A percentile compares a stretch with the other conserved stretches of the same genome.
Conservation (phyloP, 371 early-diverging fungal genomes). For the Saksenaea vasiformis region DNA sequence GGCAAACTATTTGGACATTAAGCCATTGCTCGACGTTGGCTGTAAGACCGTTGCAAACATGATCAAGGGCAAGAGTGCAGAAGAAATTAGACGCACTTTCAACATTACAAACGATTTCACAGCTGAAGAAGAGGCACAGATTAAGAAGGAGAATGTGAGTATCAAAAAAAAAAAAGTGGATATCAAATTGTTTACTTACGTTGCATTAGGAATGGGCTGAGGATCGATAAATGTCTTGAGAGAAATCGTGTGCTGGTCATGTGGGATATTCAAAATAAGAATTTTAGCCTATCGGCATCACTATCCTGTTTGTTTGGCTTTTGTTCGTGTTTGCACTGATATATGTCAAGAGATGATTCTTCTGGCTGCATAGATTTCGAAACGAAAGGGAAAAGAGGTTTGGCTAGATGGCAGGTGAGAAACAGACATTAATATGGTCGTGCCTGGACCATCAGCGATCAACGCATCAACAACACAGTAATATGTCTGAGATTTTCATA, state of each 20-base stretch:
- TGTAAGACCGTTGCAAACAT: slow-evolving; percentile 99
- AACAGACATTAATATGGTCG: no score
- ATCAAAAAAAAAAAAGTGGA: not conserved
- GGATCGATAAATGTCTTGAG: slow-evolving; percentile 1
- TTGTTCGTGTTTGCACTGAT: not conserved
- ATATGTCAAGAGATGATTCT: no score
- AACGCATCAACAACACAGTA: no score
- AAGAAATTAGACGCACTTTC: slow-evolving; percentile 93
- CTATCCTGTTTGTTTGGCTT: not conserved
- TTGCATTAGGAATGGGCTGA: slow-evolving; percentile 1
- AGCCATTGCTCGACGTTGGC: slow-evolving; percentile 90
- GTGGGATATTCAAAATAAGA: slow-evolving; percentile 1
- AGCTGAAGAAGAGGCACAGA: slow-evolving; percentile 93
- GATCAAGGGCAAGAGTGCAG: slow-evolving; percentile 94
- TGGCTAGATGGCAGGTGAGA: no score
- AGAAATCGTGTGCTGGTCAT: not conserved
- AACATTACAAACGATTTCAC: slow-evolving; percentile 96
- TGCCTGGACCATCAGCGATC: no score
- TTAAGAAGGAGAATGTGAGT: slow-evolving; percentile 77
- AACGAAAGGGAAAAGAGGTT: no score
- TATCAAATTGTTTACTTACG: not conserved
- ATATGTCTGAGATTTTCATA: no score
- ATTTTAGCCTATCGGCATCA: not conserved
- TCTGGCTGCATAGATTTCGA: no score
- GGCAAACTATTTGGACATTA: slow-evolving; percentile 97